phyloP scores from a whole-genome alignment of 2,329 filamentous ascomycete genomes.

The Seiridium cupressi region DNA sequence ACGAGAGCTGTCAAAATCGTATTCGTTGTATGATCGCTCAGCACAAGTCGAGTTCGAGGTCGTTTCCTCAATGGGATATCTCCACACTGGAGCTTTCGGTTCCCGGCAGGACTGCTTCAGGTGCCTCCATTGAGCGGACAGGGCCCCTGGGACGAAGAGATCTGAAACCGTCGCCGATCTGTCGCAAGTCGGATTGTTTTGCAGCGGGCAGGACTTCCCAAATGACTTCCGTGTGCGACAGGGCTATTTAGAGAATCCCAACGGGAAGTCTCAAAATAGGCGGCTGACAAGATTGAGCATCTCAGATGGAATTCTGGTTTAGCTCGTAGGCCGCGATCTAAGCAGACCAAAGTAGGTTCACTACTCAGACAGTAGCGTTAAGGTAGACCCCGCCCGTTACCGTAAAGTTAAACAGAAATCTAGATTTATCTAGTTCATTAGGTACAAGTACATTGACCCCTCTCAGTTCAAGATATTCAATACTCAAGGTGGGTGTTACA shows the following conservation, averaged over 20 bases:
- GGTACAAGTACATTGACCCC: too few species aligned
- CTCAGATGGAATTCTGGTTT: not conserved
- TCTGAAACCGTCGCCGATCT: not conserved
- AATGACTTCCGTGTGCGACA: not conserved
- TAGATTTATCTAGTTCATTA: too few species aligned
- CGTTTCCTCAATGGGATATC: not conserved
- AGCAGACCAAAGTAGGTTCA: not conserved
- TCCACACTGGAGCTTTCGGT: not conserved
- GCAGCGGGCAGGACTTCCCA: not conserved
- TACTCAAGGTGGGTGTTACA: too few species aligned
- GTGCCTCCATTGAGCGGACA: not conserved
- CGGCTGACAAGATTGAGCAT: not conserved
- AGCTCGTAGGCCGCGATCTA: not conserved
- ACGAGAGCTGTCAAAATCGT: not conserved
- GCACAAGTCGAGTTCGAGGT: not conserved
- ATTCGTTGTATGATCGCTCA: not conserved
- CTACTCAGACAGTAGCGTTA: too few species aligned
- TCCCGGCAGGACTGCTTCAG: conserved; percentile 4
- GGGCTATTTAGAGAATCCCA: not conserved
- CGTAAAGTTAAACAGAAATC: too few species aligned
- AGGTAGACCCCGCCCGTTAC: too few species aligned
- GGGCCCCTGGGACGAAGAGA: not conserved
- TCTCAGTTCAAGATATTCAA: too few species aligned
- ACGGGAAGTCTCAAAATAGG: not conserved
- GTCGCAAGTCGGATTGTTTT: not conserved